Conservation (phyloP, 306 rosid genomes). For the Abrus pulchellus region DNA sequence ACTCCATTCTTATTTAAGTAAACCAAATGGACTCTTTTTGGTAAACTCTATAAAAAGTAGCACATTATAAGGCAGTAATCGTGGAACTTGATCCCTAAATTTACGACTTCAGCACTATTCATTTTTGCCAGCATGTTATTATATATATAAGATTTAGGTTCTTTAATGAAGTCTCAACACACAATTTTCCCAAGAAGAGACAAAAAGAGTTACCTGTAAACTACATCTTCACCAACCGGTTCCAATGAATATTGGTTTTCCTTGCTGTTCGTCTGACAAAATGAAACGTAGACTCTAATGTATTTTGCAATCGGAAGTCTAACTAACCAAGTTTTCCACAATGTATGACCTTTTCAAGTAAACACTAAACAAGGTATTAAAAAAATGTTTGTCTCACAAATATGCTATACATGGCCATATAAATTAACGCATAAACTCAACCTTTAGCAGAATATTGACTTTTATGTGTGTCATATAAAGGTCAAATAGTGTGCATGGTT, state of each 20-base stretch:
- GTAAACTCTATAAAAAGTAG: no score
- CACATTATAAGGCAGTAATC: background rate
- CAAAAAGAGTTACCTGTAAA: no score
- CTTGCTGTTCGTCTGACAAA: no score
- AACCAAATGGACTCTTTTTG: no score
- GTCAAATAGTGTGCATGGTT: background rate
- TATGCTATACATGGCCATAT: background rate
- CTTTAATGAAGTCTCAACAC: background rate
- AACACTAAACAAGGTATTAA: background rate
- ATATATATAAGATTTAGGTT: background rate
- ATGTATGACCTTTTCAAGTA: background rate
- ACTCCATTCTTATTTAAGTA: no score
- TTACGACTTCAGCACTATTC: no score
- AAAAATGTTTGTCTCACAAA: background rate
- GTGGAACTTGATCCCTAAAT: background rate
- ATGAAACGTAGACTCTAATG: no score
- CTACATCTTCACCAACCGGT: background rate
- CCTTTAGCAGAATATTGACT: background rate
- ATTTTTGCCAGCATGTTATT: no score
- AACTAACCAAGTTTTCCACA: background rate
- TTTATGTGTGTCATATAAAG: background rate
- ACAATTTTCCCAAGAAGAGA: background rate
- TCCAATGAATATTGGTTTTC: no score
- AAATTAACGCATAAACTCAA: constrained; percentile 1
- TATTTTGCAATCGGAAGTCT: background rate